phyloP scores from a whole-genome alignment of 2,329 filamentous ascomycete species.

The Penicillium sclerotiorum region DNA sequence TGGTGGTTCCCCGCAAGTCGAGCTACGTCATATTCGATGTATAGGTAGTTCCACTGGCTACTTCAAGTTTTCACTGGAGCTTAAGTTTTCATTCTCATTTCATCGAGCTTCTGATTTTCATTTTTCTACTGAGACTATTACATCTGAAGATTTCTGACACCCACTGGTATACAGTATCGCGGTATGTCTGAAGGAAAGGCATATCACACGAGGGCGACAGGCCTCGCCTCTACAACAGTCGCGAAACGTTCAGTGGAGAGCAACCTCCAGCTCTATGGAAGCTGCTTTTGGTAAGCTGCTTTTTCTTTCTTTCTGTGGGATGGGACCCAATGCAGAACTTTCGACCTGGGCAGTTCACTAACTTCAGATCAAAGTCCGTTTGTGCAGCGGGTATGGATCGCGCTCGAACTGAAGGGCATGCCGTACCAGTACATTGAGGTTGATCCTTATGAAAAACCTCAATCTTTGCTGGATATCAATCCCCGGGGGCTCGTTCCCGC shows the following conservation, averaged over 20 bases:
- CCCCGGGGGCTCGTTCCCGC: constrained; percentile 75
- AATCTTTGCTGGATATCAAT: constrained; percentile 72
- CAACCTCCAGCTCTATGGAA: constrained; percentile 76
- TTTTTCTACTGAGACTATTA: constrained; percentile 7
- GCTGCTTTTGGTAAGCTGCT: constrained; percentile 77
- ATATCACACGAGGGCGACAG: constrained; percentile 72
- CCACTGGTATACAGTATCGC: constrained; percentile 22
- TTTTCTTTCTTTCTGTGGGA: too few species aligned
- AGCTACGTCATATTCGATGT: constrained; percentile 24
- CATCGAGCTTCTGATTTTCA: background rate
- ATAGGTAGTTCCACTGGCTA: background rate
- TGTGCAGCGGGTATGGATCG: constrained; percentile 87
- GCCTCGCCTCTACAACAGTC: constrained; percentile 68
- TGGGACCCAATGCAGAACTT: too few species aligned
- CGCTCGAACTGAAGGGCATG: constrained; percentile 76
- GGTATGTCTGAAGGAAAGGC: constrained; percentile 61
- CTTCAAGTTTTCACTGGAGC: background rate
- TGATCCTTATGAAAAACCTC: constrained; percentile 75
- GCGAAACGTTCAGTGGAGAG: constrained; percentile 70
- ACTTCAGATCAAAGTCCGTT: constrained; percentile 73
- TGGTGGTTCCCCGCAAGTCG: constrained; percentile 17
- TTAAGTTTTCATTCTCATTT: background rate
- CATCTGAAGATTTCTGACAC: constrained; percentile 14
- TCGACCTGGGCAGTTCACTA: too few species aligned
- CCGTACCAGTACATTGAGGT: constrained; percentile 85